phyloP scores from a whole-genome alignment of 208 protist genomes.

The Phytomonas sp. region DNA sequence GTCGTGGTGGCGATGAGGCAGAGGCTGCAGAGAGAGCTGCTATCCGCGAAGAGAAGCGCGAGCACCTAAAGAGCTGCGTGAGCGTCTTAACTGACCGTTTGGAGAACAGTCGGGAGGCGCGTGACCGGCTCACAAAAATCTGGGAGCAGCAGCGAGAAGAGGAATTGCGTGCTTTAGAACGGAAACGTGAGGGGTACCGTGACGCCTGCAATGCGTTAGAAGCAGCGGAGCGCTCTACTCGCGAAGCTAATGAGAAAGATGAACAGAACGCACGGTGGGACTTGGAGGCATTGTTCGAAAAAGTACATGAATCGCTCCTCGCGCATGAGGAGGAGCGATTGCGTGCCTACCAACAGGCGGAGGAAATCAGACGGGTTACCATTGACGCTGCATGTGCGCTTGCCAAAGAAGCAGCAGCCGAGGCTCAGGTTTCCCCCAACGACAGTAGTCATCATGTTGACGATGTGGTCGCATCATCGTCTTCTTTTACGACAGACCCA shows the following conservation, averaged over 20 bases:
- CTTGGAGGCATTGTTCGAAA: conserved; percentile 22
- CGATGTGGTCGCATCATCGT: background rate
- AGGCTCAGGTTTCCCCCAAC: conserved; percentile 5
- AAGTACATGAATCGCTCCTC: conserved; percentile 13
- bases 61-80: conserved; percentile 74
- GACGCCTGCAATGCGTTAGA: conserved; percentile 22
- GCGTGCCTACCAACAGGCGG: conserved; percentile 35
- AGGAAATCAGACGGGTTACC: conserved; percentile 4
- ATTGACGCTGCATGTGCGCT: conserved; percentile 14
- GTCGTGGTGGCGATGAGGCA: conserved; percentile 51
- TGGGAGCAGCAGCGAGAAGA: conserved; percentile 42
- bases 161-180: conserved; percentile 48
- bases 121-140: conserved; percentile 62
- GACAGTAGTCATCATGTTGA: background rate
- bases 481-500: background rate
- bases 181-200: conserved; percentile 32
- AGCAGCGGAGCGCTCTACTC: conserved; percentile 21
- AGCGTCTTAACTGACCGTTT: conserved; percentile 57
- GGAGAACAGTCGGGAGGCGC: conserved; percentile 55
- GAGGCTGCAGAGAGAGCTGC: conserved; percentile 57
- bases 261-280: conserved; percentile 34
- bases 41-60: conserved; percentile 78
- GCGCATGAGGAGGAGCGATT: conserved; percentile 21
- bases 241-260: conserved; percentile 17
- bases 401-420: conserved; percentile 16